Evolutionary conservation across 768 basidiomycete species (phyloP).

Genomic region (Lactifluus subvellereus): DNA sequence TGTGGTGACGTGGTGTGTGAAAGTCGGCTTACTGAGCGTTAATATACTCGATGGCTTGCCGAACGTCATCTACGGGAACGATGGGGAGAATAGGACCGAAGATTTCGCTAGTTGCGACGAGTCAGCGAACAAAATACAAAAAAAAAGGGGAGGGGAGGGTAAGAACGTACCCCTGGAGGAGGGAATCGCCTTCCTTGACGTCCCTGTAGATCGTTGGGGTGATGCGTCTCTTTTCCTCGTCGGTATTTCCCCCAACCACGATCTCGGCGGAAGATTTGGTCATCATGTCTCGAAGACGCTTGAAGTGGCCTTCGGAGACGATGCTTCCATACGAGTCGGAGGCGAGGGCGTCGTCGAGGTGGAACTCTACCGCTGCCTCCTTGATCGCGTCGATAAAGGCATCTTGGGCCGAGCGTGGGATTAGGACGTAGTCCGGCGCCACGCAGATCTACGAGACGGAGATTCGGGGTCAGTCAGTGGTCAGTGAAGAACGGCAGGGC

Average conservation of each 20-base stretch:
- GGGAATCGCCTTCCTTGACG: constrained; percentile 47
- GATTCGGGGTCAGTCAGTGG: not conserved
- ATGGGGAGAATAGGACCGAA: constrained; percentile 71
- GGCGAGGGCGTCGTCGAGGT: constrained; percentile 45
- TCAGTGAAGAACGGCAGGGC: not conserved
- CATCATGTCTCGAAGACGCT: constrained; percentile 48
- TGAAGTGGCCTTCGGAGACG: constrained; percentile 48
- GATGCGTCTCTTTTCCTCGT: constrained; percentile 39
- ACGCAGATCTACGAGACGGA: constrained; percentile 34
- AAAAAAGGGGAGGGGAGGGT: not conserved
- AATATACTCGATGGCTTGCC: constrained; percentile 52
- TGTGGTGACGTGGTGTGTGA: not conserved
- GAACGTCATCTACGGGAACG: constrained; percentile 47
- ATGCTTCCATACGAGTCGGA: constrained; percentile 45
- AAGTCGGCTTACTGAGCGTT: constrained; percentile 40
- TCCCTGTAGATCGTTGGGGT: constrained; percentile 57
- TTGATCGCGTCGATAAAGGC: constrained; percentile 43
- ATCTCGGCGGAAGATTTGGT: constrained; percentile 50
- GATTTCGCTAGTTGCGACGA: constrained; percentile 45
- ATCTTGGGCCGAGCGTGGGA: constrained; percentile 39
- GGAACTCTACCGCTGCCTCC: constrained; percentile 43
- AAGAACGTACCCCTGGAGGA: constrained; percentile 51
- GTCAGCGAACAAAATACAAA: not conserved
- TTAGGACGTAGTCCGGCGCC: constrained; percentile 42
- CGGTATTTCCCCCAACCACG: constrained; percentile 46